Base-by-base conservation (phyloP, 306 rosid species). In the Quillaja saponaria region DNA sequence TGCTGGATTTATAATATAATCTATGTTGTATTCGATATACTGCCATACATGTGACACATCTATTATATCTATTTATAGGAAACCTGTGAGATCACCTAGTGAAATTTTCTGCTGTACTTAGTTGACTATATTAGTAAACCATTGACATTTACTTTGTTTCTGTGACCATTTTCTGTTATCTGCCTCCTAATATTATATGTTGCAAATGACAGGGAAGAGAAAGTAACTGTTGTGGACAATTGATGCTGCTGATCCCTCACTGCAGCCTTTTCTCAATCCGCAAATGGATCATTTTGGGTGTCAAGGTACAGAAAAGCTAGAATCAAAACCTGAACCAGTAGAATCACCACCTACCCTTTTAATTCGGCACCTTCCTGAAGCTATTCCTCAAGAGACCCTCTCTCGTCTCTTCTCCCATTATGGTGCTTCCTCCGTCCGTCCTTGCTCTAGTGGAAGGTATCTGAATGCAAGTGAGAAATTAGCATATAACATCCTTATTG, bases 361-460 rank as follows among this genome's bases (percentile, higher is more conserved):
- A 60, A 73, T 90, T 46, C 84, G 81, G 44, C 91, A 90, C 69
- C 78, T 90, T 33, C 97, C 92, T 2, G 90, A 86, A 60, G 87
- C 87, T 70, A 80, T 86, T 67, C 82, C 95, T 50, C 83, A 78
- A 34, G 84, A 77, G 39, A 84, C 90, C 20, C 91, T 90, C 54
- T 82, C 62, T 67, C 84, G 86, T 3, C 81, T 90, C 68, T 61
- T 90, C 45, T 73, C 86, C 41, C 84, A 86, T 79, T 86, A 72
- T 9, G 90, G 90, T 13, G 95, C 95, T 76, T 82, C 84, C 61
- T 82, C 87, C 0, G 79, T 84, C 31, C 90, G 91, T 25, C 82
- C 85, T 31, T 86, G 86, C 58, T 56, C 84, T 19, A 10, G 40
- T 65, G 69, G 63, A 64, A 69, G 91, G 96, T 88, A 69, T 16